Evolutionary conservation across 352 stramenopile species (phyloP).

Genomic region (Globisporangium megalacanthum): DNA sequence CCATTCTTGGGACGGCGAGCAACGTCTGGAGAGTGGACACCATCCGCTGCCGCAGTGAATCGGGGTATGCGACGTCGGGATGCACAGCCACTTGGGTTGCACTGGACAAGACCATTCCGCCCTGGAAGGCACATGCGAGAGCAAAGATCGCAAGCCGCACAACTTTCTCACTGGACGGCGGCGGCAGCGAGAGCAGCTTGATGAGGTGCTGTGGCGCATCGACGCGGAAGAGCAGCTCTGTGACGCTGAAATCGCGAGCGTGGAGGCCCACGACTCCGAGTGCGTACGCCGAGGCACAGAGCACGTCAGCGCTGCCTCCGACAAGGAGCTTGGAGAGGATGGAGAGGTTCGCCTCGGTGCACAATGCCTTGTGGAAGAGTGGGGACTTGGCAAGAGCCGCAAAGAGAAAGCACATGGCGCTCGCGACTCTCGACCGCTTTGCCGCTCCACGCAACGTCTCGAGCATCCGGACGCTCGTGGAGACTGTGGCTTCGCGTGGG

Average conservation of each 20-base stretch:
- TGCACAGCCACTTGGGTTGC: conserved; percentile 5
- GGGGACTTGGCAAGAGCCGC: conserved; percentile 45
- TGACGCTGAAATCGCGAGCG: conserved; percentile 25
- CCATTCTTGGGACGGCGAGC: conserved; percentile 10
- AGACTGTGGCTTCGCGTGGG: conserved; percentile 32
- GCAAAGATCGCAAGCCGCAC: conserved; percentile 42
- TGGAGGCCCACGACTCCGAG: conserved; percentile 41
- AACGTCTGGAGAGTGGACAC: conserved; percentile 14
- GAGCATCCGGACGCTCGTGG: conserved; percentile 36
- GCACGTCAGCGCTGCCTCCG: conserved; percentile 41
- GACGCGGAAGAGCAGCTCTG: conserved; percentile 44
- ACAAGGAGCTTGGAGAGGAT: conserved; percentile 67
- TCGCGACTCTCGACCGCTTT: conserved; percentile 49
- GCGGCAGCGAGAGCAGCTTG: conserved; percentile 27
- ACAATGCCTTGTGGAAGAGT: conserved; percentile 41
- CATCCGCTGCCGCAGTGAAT: conserved; percentile 19
- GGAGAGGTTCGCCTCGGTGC: conserved; percentile 43
- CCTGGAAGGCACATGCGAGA: conserved; percentile 27
- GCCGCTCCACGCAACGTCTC: conserved; percentile 59
- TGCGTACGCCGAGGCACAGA: conserved; percentile 43
- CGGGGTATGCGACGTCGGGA: not conserved
- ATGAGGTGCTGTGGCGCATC: conserved; percentile 39
- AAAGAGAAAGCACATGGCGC: conserved; percentile 52
- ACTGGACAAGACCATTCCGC: conserved; percentile 18
- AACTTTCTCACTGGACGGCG: conserved; percentile 28